These are phyloP conservation scores for Smittium culicis DNA, from an alignment of 371 early-diverging fungal genomes.

Conservation along the genomic window DNA sequence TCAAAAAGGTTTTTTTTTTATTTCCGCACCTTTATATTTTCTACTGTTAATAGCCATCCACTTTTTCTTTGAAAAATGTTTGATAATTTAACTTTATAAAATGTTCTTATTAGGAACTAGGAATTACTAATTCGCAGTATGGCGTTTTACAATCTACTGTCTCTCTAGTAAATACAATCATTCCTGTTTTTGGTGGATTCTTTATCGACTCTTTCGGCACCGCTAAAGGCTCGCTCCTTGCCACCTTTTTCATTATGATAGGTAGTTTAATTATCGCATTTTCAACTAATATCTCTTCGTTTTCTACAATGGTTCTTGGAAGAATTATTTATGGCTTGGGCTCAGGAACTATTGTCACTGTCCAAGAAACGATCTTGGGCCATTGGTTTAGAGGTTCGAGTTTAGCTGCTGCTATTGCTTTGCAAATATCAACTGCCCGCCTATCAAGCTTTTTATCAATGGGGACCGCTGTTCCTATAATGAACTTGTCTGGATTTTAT, in stretches of 20 bases:
- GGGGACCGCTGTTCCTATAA: conserved; percentile 50
- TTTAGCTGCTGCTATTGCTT: conserved; percentile 43
- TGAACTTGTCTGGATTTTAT: conserved; percentile 45
- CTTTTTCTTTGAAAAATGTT: too few species aligned
- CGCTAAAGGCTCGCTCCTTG: conserved; percentile 43
- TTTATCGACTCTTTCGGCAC: conserved; percentile 59
- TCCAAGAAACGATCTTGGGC: conserved; percentile 53
- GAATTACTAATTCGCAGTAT: conserved; percentile 51
- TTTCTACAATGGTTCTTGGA: conserved; percentile 47
- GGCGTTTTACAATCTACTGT: conserved; percentile 55
- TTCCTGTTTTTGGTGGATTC: conserved; percentile 55
- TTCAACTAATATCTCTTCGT: conserved; percentile 38
- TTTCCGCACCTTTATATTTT: background rate
- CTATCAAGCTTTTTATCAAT: conserved; percentile 45
- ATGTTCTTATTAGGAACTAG: conserved; percentile 40
- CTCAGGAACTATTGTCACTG: conserved; percentile 50
- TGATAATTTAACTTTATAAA: too few species aligned
- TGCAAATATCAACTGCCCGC: conserved; percentile 51
- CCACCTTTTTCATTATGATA: conserved; percentile 42
- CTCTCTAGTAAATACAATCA: conserved; percentile 50
- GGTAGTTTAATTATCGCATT: conserved; percentile 47
- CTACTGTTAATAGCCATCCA: too few species aligned
- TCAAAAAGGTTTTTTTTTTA: conserved; percentile 39
- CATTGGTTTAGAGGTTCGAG: conserved; percentile 58
- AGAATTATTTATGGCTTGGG: conserved; percentile 54